Percentiles rank a stretch among this genome's conserved stretches.
Conservation (phyloP, 164 flowering plant genomes). For the Houttuynia cordata region DNA sequence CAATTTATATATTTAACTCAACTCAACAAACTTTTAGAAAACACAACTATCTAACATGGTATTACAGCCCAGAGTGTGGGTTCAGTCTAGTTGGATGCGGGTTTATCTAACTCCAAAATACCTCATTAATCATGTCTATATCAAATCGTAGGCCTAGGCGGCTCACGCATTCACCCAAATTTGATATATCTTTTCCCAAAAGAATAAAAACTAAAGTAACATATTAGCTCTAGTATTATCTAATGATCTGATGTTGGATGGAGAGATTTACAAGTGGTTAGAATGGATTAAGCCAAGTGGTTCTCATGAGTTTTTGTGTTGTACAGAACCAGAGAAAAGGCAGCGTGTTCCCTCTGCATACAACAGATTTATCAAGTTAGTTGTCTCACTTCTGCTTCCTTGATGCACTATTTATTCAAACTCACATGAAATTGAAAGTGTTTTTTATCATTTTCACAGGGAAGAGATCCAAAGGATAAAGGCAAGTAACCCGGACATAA, state of each 20-base stretch:
- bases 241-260: not conserved
- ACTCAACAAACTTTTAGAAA: too few species aligned
- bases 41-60: too few species aligned
- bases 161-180: too few species aligned
- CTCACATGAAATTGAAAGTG: not conserved
- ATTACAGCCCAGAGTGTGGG: too few species aligned
- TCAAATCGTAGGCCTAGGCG: not conserved
- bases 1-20: too few species aligned
- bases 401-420: not conserved
- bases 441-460: constrained; percentile 12
- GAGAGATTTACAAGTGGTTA: not conserved
- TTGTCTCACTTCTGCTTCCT: not conserved
- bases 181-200: too few species aligned
- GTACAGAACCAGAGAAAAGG: constrained; percentile 59
- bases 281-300: not conserved
- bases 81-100: too few species aligned
- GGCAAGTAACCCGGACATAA: constrained; percentile 43
- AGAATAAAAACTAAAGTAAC: too few species aligned
- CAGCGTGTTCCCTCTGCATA: constrained; percentile 87
- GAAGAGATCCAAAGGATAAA: constrained; percentile 58
- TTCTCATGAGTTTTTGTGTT: not conserved
- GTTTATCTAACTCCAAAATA: too few species aligned
- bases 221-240: too few species aligned
- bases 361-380: constrained; percentile 77
- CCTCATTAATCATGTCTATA: not conserved